Evolutionary conservation across 2,329 filamentous ascomycete species (phyloP).

Genomic region (Ophiostoma sp.): DNA sequence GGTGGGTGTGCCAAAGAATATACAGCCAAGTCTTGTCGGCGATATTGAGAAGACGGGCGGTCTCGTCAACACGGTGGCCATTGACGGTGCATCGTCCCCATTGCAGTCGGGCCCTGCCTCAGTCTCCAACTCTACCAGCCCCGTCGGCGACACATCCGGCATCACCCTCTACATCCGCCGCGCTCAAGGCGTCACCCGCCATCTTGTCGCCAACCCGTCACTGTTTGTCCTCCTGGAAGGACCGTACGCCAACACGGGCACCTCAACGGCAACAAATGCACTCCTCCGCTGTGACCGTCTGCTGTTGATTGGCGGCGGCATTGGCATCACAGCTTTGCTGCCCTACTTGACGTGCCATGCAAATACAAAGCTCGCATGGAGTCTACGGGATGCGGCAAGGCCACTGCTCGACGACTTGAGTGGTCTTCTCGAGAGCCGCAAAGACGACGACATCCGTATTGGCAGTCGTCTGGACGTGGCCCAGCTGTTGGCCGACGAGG

Average conservation of each 20-base stretch:
- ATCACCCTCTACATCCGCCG: slow-evolving; percentile 4
- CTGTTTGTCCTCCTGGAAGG: not conserved
- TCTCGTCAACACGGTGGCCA: not conserved
- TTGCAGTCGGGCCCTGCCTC: not conserved
- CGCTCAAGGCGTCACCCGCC: not conserved
- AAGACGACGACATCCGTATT: not conserved
- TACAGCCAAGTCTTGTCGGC: not conserved
- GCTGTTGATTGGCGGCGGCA: slow-evolving; percentile 48
- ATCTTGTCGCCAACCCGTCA: not conserved
- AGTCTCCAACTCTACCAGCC: not conserved
- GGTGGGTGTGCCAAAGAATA: slow-evolving; percentile 27
- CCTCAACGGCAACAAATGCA: not conserved
- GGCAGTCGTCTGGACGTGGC: not conserved
- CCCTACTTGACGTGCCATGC: slow-evolving; percentile 38
- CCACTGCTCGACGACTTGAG: not conserved
- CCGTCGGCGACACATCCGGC: not conserved
- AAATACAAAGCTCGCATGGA: slow-evolving; percentile 39
- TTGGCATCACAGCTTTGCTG: slow-evolving; percentile 49
- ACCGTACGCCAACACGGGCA: not conserved
- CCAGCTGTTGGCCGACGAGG: not conserved
- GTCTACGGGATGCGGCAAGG: not conserved
- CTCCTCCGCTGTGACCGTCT: slow-evolving; percentile 35
- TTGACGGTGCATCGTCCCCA: not conserved
- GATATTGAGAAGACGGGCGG: not conserved
- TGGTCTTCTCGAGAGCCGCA: not conserved